Evolutionary conservation across 345 rosid species (phyloP).

Genomic region (Fremontodendron californicum): DNA sequence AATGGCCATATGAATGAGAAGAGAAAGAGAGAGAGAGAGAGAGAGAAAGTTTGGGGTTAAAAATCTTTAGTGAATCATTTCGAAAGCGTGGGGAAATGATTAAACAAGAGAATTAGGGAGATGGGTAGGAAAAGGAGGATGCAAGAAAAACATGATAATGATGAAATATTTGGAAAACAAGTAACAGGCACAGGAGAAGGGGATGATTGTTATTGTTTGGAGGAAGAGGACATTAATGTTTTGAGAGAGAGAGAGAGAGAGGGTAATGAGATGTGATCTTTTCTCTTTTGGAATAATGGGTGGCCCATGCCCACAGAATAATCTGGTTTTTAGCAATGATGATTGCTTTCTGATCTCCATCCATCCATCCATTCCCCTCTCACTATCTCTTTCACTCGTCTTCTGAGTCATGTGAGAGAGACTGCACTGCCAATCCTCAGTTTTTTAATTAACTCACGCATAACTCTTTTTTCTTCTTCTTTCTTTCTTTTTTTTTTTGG

Average conservation of each 20-base stretch:
- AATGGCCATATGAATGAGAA: background rate
- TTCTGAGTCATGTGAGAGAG: slow-evolving; percentile 14
- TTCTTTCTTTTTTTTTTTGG: no score
- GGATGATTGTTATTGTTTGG: slow-evolving; percentile 30
- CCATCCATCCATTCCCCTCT: background rate
- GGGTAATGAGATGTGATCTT: slow-evolving; percentile 43
- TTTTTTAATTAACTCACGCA: no score
- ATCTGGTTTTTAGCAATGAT: slow-evolving; percentile 57
- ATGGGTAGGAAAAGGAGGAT: slow-evolving; percentile 5
- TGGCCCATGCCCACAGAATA: slow-evolving; percentile 74
- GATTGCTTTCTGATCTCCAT: slow-evolving; percentile 12
- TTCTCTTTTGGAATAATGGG: slow-evolving; percentile 53
- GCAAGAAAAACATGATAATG: slow-evolving; percentile 8
- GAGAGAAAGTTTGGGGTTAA: background rate
- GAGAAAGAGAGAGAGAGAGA: background rate
- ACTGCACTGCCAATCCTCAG: background rate
- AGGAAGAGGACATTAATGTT: slow-evolving; percentile 39
- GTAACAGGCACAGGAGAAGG: background rate
- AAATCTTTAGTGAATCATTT: slow-evolving; percentile 23
- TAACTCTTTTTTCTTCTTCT: no score
- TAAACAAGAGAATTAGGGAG: slow-evolving; percentile 23
- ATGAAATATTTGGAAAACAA: slow-evolving; percentile 21
- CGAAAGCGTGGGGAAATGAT: slow-evolving; percentile 27
- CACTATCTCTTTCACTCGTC: background rate
- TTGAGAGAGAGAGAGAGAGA: slow-evolving; percentile 9